Evolutionary conservation across 2,329 filamentous ascomycete genomes (phyloP).

Genomic region (Akanthomyces muscarius): DNA sequence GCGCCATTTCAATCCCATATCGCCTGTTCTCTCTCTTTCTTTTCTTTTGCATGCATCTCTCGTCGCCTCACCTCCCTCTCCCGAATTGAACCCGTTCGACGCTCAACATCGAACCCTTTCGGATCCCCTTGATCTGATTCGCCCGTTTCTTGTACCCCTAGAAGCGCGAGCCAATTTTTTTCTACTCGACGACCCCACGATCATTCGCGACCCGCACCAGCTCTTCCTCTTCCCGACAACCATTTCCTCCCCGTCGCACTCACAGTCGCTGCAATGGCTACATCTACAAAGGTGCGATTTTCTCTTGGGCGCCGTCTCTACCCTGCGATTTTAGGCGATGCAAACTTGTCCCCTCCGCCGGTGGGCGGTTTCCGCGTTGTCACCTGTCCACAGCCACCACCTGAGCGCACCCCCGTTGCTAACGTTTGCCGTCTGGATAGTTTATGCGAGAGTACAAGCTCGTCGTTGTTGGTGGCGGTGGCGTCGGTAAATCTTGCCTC

Average conservation of each 20-base stretch:
- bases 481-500: slow-evolving; percentile 98
- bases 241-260: not conserved
- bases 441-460: slow-evolving; percentile 91
- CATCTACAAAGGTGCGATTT: slow-evolving; percentile 17
- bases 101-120: not conserved
- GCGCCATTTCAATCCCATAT: slow-evolving; percentile 12
- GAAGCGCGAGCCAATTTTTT: slow-evolving; percentile 14
- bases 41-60: not conserved
- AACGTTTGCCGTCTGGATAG: slow-evolving; percentile 37
- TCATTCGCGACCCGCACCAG: slow-evolving; percentile 15
- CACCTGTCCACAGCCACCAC: not conserved
- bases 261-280: slow-evolving; percentile 17
- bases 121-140: not conserved
- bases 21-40: not conserved
- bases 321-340: not conserved
- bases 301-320: not conserved
- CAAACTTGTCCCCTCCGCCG: not conserved
- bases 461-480: slow-evolving; percentile 95
- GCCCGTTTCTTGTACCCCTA: not conserved
- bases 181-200: slow-evolving; percentile 5
- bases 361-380: not conserved
- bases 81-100: not conserved
- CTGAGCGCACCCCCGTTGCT: not conserved
- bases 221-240: slow-evolving; percentile 1
- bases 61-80: not conserved